phyloP scores from a whole-genome alignment of 1,284 basidiomycete species.

The Heterobasidion occidentale region DNA sequence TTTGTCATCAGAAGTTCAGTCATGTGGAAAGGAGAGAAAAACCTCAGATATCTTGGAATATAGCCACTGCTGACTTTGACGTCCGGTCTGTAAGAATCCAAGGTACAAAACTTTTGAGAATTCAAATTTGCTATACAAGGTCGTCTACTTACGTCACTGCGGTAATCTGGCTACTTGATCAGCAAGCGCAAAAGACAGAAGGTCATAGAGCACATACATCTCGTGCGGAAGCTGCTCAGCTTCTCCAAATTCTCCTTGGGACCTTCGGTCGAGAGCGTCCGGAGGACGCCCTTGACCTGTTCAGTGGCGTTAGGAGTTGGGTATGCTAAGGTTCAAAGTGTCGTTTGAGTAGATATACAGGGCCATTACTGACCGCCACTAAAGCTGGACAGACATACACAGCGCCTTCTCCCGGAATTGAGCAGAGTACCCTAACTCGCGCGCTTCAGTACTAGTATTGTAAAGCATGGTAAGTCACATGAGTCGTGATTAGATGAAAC shows the following conservation, averaged over 20 bases:
- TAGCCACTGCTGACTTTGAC: conserved; percentile 80
- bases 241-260: conserved; percentile 62
- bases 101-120: not conserved
- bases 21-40: conserved; percentile 11
- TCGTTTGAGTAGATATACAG: not conserved
- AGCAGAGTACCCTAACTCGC: conserved; percentile 45
- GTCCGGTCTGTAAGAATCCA: conserved; percentile 53
- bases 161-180: conserved; percentile 59
- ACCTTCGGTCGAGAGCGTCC: conserved; percentile 59
- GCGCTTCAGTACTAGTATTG: conserved; percentile 62
- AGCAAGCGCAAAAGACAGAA: conserved; percentile 22
- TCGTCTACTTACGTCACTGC: conserved; percentile 51
- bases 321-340: conserved; percentile 27
- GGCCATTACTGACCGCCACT: no score
- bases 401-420: conserved; percentile 25
- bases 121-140: not conserved
- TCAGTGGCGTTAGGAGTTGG: conserved; percentile 52
- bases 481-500: conserved; percentile 1
- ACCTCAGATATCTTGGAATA: conserved; percentile 66
- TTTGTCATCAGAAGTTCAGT: conserved; percentile 7
- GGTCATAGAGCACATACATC: conserved; percentile 38
- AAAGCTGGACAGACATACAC: conserved; percentile 22
- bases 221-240: conserved; percentile 70
- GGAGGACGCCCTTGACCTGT: conserved; percentile 50
- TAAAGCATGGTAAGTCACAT: conserved; percentile 1